Evolutionary conservation across 75 land plant species (phyloP), one percentile per base, ranked within the genome.

Genomic region (Cupressus sempervirens): DNA sequence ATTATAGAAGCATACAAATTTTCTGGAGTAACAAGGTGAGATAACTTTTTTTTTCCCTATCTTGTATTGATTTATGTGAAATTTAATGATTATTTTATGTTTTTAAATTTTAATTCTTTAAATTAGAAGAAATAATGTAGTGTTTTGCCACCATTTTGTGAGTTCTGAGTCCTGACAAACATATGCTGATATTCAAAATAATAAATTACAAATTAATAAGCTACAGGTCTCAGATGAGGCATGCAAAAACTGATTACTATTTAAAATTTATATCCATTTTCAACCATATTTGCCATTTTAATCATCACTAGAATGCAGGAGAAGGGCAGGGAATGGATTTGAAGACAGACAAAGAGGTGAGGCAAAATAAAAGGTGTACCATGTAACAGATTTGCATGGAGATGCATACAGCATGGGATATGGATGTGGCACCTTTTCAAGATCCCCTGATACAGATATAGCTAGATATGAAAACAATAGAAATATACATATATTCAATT

Each of bases 1-100:
- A 94, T 97, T 9, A 56, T 94, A 83, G 98, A 97, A 86, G 83
- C 88, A 3, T 93, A 86, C 91, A 96, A 92, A 85, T 88, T 89
- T 82, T 90, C 87, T 87, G 90, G 91, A 87, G 92, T 88, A 84
- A 52, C 88, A 87, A 96, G 99, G 99, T 97, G n/a, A 46, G 62
- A 8, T 82, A 52, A 7, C 58, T 75, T 29, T 45, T 67, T 30
- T 23, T 29, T 18, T 23, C 18, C 43, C 15, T n/a, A 20, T 26
- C 10, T 36, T 45, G 29, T 26, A 18, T n/a, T 45, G 45, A 79
- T 79, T 36, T 76, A 38, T 38, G 45, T 20, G 10, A 76, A 29
- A 23, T 26, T 26, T 23, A 76, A 41, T 38, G 40, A 76, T 40
- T 20, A 20, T 18, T 9, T 23, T 41, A 18, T 23, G 40, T 11